These are phyloP conservation scores for Blastomyces gilchristii DNA, from an alignment of 2,329 filamentous ascomycete species.

Conservation along the genomic window DNA sequence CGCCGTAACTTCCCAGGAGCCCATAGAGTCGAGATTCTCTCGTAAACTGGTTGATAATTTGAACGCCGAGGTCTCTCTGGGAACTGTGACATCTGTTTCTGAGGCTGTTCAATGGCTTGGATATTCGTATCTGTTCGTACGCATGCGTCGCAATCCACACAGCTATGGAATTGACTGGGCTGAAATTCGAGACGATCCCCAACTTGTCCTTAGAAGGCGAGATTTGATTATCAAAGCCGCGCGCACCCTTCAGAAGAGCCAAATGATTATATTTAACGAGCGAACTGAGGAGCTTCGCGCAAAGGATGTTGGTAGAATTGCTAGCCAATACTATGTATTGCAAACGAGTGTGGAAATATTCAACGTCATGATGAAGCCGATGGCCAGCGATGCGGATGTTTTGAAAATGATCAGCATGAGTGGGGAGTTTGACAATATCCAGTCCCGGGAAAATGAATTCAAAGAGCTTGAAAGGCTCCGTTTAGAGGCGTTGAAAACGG, in stretches of 20 bases:
- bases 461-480: slow-evolving; percentile 72
- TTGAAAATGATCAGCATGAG: slow-evolving; percentile 96
- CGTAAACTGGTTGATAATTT: slow-evolving; percentile 90
- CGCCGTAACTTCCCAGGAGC: slow-evolving; percentile 88
- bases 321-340: slow-evolving; percentile 91
- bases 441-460: slow-evolving; percentile 79
- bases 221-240: slow-evolving; percentile 84
- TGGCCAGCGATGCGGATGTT: slow-evolving; percentile 80
- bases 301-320: slow-evolving; percentile 92
- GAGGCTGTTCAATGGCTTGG: slow-evolving; percentile 97
- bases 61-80: slow-evolving; percentile 87
- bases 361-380: slow-evolving; percentile 84
- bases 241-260: slow-evolving; percentile 73
- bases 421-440: slow-evolving; percentile 94
- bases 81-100: slow-evolving; percentile 85
- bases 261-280: slow-evolving; percentile 99
- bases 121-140: slow-evolving; percentile 93
- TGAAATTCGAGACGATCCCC: slow-evolving; percentile 79
- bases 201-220: slow-evolving; percentile 72
- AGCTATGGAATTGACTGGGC: slow-evolving; percentile 93
- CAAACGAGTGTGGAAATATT: slow-evolving; percentile 93
- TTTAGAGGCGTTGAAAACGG: slow-evolving; percentile 61
- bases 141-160: slow-evolving; percentile 86
- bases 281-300: slow-evolving; percentile 81
- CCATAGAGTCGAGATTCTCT: slow-evolving; percentile 95